These are phyloP conservation scores for Suillus placidus DNA, from an alignment of 768 basidiomycete species.

Conservation along the genomic window DNA sequence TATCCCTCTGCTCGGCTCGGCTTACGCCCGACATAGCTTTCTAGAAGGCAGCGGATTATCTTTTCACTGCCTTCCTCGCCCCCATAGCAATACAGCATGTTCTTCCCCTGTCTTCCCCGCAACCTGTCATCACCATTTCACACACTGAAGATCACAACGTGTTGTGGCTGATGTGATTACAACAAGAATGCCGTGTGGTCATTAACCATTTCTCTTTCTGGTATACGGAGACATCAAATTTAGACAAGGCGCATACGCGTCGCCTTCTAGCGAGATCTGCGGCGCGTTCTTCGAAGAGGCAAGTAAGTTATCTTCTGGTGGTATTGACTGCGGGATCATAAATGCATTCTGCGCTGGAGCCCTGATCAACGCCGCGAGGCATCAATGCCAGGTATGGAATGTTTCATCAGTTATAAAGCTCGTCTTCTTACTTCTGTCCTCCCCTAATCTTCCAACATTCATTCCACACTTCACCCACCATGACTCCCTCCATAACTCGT, in stretches of 20 bases:
- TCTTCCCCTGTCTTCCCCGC: not conserved
- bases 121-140: conserved; percentile 9
- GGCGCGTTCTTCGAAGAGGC: conserved; percentile 18
- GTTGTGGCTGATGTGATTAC: conserved; percentile 14
- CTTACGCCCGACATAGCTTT: not conserved
- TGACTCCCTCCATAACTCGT: conserved; percentile 12
- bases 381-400: conserved; percentile 2
- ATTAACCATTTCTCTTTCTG: conserved; percentile 11
- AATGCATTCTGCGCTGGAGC: not conserved
- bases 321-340: conserved; percentile 9
- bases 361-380: not conserved
- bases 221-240: not conserved
- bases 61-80: not conserved
- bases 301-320: conserved; percentile 16
- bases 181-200: conserved; percentile 5
- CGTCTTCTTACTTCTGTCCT: too few relatives aligned
- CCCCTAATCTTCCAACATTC: not conserved
- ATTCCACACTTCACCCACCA: conserved; percentile 11
- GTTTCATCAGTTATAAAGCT: conserved; percentile 19
- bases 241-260: not conserved
- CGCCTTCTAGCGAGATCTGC: not conserved
- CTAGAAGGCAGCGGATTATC: not conserved
- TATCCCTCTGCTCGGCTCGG: not conserved
- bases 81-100: conserved; percentile 26
- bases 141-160: conserved; percentile 9